Evolutionary conservation across 2,329 filamentous ascomycete species (phyloP).

Genomic region (Verticillium isaacii): DNA sequence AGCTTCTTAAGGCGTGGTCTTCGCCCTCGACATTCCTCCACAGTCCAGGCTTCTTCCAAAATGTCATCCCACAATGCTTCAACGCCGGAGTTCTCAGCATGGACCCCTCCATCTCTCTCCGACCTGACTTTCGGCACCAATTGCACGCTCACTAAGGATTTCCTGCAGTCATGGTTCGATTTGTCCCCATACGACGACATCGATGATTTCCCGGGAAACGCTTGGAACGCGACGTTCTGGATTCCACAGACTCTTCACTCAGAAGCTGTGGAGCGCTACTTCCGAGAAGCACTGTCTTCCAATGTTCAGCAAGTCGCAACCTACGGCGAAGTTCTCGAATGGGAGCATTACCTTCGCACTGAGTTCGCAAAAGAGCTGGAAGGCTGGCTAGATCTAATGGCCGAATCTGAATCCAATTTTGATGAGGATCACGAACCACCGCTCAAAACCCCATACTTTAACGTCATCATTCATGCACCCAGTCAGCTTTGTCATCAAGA

Average conservation of each 20-base stretch:
- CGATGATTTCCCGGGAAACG: not conserved
- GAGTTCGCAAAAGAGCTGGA: not conserved
- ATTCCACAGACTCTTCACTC: not conserved
- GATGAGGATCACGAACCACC: not conserved
- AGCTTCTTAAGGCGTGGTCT: not conserved
- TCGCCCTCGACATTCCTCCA: not conserved
- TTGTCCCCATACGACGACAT: not conserved
- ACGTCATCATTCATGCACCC: not conserved
- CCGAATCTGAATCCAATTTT: not conserved
- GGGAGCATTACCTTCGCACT: not conserved
- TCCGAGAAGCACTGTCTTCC: not conserved
- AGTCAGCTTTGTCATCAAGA: not conserved
- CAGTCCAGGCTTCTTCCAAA: not conserved
- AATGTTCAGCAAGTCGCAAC: not conserved
- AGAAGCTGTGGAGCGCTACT: not conserved
- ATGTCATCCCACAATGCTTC: not conserved
- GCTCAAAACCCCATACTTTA: not conserved
- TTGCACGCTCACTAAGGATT: not conserved
- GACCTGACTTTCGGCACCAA: not conserved
- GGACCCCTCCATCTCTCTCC: not conserved
- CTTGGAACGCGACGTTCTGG: not conserved
- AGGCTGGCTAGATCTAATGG: not conserved
- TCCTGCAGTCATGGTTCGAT: constrained; percentile 1
- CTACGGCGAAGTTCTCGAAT: not conserved
- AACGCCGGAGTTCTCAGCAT: not conserved